phyloP scores from a whole-genome alignment of 129 eudicot genomes.

The Pittosporum tobira region DNA sequence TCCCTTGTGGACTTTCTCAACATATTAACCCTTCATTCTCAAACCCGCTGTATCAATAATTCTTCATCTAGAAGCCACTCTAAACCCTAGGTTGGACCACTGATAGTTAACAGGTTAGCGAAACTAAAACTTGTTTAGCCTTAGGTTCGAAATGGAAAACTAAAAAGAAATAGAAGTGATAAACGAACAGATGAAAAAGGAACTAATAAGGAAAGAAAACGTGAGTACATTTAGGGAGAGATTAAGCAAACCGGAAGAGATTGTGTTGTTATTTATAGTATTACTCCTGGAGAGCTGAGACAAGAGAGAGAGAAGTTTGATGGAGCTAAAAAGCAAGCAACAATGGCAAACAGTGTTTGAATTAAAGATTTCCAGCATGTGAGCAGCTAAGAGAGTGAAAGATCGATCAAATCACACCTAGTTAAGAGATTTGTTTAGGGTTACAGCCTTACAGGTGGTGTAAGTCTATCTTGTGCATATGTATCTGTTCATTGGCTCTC shows the following conservation, averaged over 20 bases:
- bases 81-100: no score
- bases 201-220: background rate
- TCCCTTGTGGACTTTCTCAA: slow-evolving; percentile 15
- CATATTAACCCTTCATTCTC: no score
- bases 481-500: no score
- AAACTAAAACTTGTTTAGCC: no score
- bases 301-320: background rate
- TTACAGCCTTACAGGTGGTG: no score
- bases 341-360: slow-evolving; percentile 9
- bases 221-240: no score
- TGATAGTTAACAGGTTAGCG: no score
- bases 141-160: background rate
- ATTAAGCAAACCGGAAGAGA: no score
- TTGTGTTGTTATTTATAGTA: background rate
- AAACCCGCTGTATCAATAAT: background rate
- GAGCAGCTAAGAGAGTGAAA: slow-evolving; percentile 3
- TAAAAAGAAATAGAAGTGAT: background rate
- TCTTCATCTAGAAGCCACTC: background rate
- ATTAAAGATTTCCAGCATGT: slow-evolving; percentile 7
- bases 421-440: no score
- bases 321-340: background rate
- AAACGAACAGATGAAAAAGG: background rate
- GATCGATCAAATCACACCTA: no score
- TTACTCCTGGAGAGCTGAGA: background rate
- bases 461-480: no score